Base-by-base conservation (phyloP, 2,329 filamentous ascomycete genomes). In the Ophiostoma fasciatum region DNA sequence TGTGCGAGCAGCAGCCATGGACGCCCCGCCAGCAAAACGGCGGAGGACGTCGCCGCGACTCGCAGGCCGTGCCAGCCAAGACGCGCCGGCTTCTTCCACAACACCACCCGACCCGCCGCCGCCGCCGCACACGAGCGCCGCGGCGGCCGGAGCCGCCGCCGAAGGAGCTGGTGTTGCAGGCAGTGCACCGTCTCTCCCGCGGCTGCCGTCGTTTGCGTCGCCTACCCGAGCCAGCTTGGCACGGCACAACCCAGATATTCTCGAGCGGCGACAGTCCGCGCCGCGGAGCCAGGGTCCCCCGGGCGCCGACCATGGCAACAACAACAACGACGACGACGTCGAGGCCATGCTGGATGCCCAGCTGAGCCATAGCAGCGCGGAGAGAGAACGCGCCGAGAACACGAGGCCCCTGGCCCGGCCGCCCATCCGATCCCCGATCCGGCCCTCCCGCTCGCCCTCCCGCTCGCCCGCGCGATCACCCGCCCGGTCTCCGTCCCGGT, bases 201-300 rank as follows among this genome's bases (percentile, higher is more conserved):
- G 49, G 31, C 63, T 64, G 1, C 64, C 69, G 1, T 78, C 74
- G 1, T 80, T 74, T 49, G 70, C 70, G 36, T 78, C 75, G n/a
- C 75, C 78, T 0, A 79, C 75, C 0, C 72, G 65, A 49, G 64
- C 75, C 11, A 81, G 73, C 46, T 55, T 79, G 12, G 62, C 73
- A 39, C 67, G 70, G 43, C 66, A 70, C 32, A 70, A 78, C 42
- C 71, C 74, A 1, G 65, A 73, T 10, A 59, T 76, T 7, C 54
- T 76, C 23, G 60, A 64, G 43, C 51, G 58, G 48, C 46, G 58
- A 49, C 56, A 46, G 46, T 48, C 56, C 28, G 40, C 54, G 42
- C 54, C 43, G 18, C 43, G 28, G n/a, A n/a, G n/a, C n/a, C n/a
- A n/a, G n/a, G n/a, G n/a, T n/a, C n/a, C n/a, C n/a, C n/a, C 20